phyloP scores from a whole-genome alignment of 345 rosid species.

The Eucalyptus caleyi region DNA sequence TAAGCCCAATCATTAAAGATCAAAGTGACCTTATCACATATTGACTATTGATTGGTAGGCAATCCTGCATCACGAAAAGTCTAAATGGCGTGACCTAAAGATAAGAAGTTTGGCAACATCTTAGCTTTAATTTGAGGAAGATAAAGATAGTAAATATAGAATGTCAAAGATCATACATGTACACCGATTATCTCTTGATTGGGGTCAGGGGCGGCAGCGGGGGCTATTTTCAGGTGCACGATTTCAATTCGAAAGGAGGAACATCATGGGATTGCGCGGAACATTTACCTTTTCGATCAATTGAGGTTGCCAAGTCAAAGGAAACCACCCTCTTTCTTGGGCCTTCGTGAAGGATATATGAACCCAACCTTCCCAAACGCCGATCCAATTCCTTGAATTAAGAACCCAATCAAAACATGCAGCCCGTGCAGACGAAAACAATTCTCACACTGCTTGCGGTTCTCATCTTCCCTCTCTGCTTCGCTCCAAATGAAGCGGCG shows the following conservation, averaged over 20 bases:
- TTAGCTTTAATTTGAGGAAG: not conserved
- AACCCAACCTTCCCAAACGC: not conserved
- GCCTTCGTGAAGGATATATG: not conserved
- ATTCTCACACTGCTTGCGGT: not conserved
- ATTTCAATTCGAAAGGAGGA: not conserved
- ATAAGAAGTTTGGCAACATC: not conserved
- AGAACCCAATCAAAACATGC: conserved; percentile 6
- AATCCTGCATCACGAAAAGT: not conserved
- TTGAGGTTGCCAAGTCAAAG: not conserved
- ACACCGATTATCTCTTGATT: not conserved
- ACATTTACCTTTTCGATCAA: not conserved
- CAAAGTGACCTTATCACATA: not conserved
- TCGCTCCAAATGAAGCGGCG: not conserved
- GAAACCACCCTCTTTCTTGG: not conserved
- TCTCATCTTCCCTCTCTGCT: not conserved
- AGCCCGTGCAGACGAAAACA: conserved; percentile 2
- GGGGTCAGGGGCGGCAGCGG: not conserved
- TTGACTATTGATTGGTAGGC: not conserved
- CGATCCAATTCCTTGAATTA: not conserved
- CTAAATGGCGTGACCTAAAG: not conserved
- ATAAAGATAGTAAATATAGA: not conserved
- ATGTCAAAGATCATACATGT: not conserved
- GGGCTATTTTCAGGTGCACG: not conserved
- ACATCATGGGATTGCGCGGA: not conserved
- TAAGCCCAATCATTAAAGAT: not conserved